Evolutionary conservation across 2,329 filamentous ascomycete species (phyloP), one percentile per base, ranked within the genome.

Genomic region (Plectosphaerella cucumerina): DNA sequence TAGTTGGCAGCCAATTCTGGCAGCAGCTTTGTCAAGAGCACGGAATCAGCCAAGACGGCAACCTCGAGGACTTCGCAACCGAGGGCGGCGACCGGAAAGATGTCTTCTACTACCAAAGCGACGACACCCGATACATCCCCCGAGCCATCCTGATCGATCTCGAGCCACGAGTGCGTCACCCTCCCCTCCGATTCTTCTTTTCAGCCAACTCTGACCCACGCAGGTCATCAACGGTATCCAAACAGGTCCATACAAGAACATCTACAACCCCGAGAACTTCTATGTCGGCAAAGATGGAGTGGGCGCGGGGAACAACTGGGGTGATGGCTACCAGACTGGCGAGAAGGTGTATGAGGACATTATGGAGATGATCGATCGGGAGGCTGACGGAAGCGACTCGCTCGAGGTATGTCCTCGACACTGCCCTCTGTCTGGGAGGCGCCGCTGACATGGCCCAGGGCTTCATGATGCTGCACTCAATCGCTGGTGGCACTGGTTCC

Each of bases 241-340:
- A 73, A 87, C 86, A 10, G 91, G 94, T 1, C 86, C 92, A 0
- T 99, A 99, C 77, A 90, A 87, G 70, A 97, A 99, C 69, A 99
- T 99, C 53, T 99, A 99, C 81, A 99, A 99, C 67, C 94, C 94
- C 0, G 94, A 99, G 71, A 99, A 99, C 76, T 97, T 97, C 73
- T 99, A 95, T 68, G 84, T 97, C 49, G 90, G 93, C 62, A 95
- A 96, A 68, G 88, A 93, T 72, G 94, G 94, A 52, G 85, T 90
- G 50, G 94, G 94, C 44, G 94, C 94, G 6, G 94, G 91, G 44
- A 99, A 99, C 71, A 99, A 97, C 70, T 99, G 94, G 94, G 94
- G 92, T 54, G 89, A 94, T 64, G 94, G 94, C 44, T 99, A 99
- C 71, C 86, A 94, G 59, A 92, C 90, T 49, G 94, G 92, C 59